phyloP scores from a whole-genome alignment of 2,329 filamentous ascomycete species.

The Scopulariopsis brevicaulis region DNA sequence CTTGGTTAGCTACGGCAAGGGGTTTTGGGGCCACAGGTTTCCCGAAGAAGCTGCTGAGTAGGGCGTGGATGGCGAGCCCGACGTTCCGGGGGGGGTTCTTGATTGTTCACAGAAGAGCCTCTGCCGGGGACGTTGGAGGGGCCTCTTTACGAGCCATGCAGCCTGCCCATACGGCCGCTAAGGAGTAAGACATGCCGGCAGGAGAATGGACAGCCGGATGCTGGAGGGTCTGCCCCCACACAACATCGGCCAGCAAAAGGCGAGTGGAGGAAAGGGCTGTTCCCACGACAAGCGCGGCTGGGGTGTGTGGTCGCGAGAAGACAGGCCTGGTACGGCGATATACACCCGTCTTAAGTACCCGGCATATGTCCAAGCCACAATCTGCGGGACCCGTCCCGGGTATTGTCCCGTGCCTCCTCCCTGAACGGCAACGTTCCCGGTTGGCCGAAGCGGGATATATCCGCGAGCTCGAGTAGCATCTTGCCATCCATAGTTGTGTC shows the following conservation, averaged over 20 bases:
- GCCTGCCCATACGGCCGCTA: too few species aligned
- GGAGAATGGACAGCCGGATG: not conserved
- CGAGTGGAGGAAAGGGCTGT: not conserved
- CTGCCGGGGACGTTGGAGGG: not conserved
- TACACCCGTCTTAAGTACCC: not conserved
- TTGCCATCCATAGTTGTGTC: not conserved
- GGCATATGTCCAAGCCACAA: constrained; percentile 5
- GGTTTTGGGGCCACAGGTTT: constrained; percentile 39
- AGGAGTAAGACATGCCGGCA: not conserved
- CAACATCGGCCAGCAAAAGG: not conserved
- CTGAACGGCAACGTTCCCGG: not conserved
- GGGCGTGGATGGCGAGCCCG: not conserved
- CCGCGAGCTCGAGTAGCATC: not conserved
- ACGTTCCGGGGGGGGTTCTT: not conserved
- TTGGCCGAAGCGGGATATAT: not conserved
- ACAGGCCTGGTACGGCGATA: not conserved
- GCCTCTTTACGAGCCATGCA: too few species aligned
- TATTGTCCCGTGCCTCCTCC: not conserved
- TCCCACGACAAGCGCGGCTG: not conserved
- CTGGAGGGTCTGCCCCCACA: not conserved
- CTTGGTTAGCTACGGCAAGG: constrained; percentile 55
- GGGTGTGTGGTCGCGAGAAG: not conserved
- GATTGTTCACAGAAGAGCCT: not conserved
- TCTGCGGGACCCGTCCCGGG: not conserved
- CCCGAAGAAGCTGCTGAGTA: constrained; percentile 15